Evolutionary conservation across 352 stramenopile species (phyloP), one percentile per base, ranked within the genome.

Genomic region (Pythium coloratum): DNA sequence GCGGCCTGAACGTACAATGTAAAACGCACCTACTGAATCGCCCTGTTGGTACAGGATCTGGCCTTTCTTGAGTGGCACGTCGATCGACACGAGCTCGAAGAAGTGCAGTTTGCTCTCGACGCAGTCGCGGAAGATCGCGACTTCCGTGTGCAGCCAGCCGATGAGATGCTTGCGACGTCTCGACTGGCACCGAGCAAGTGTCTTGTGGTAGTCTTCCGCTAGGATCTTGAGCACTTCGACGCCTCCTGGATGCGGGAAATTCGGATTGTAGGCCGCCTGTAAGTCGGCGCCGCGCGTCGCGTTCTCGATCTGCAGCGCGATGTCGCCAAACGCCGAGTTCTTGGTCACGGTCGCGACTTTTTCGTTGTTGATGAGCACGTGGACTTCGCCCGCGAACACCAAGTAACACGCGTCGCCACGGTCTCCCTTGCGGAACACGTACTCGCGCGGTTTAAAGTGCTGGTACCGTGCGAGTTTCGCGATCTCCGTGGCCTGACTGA

Each of bases 91-190:
- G 56, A 89, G 79, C 64, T 91, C 83, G 69, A 89, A 91, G 65
- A 88, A 91, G 57, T 88, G 81, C 26, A 91, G 73, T 32, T 91
- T 91, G 70, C 77, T 89, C 64, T 91, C 83, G 16, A 88, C 77
- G 28, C 82, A 91, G 64, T 90, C 83, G 6, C 83, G 81, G 66
- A 91, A 90, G 33, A 90, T 65, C 26, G 73, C 66, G 28, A 90
- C 81, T 53, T 91, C 83, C 0, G 77, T 85, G 67, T 89, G 83
- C 49, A 91, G 62, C 81, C 83, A 91, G 24, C 73, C 79, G 33
- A 86, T 83, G 18, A 90, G 69, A 46, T 90, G 78, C 61, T 91
- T 91, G 6, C 81, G 79, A 20, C 83, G 76, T 26, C 79, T 69
- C 18, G 81, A 85, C 58, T 91, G 83, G 61, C 82, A 88, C 18